Evolutionary conservation across 768 basidiomycete species (phyloP), one percentile per base, ranked within the genome.

Genomic region (Vararia minispora): DNA sequence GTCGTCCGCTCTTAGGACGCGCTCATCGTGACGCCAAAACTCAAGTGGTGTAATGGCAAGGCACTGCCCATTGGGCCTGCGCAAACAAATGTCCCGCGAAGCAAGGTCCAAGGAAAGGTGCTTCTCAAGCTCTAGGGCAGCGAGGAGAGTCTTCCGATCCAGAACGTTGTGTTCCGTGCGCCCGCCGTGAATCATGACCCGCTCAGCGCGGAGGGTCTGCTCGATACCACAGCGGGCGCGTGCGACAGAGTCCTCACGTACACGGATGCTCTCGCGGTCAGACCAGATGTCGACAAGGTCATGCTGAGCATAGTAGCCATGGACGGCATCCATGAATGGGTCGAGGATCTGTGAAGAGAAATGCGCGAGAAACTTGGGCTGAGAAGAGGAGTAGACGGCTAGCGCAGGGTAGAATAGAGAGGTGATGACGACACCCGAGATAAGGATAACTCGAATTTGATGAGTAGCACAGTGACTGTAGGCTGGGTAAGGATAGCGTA

Each of bases 391-490:
- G 56, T 90, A 89, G 41, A 85, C 70, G 35, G 84, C 76, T 35
- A 92, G 71, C 14, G 89, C 89, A n/a, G 89, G 89, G 48, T 88
- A 90, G 53, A 89, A 84, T 39, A 92, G 73, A 13, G 82, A 82
- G 39, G 87, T 83, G 54, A 91, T 90, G 46, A 91, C 87, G 41
- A 89, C 72, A 35, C 81, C 75, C 16, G 84, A 90, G 44, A 89
- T 78, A 48, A 92, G 71, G 55, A 92, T 86, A 34, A 91, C 76
- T 37, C 86, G 77, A 39, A 87, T 86, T 59, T 90, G 89, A 58
- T 90, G 86, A 2, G 81, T 86, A 45, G 88, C 85, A 52, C 87
- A 89, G 54, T 90, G 87, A 41, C 87, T 90, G 50, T 10, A 43
- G 21, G 17, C 6, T 33, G 28, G 17, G 17, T 25, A 2, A 32